Evolutionary conservation across 2,329 filamentous ascomycete species (phyloP), one percentile per base, ranked within the genome.

Genomic region (Calonectria henricotiae): DNA sequence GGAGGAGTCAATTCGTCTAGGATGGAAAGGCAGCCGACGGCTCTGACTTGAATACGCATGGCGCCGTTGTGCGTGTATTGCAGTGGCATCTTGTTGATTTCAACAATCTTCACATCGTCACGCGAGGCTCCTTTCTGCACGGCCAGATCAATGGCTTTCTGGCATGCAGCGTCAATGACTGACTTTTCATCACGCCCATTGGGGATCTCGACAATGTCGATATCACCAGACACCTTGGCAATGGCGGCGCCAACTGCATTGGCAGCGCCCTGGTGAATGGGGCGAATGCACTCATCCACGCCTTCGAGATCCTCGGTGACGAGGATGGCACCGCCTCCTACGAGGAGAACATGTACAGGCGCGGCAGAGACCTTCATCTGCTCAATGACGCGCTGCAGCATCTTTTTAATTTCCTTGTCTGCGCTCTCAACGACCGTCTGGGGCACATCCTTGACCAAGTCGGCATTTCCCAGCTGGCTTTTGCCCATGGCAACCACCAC

Each of bases 161-260:
- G 76, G 23, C 82, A 80, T 0, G 83, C 84, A 5, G 81, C 82
- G 25, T 82, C 80, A 3, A 86, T 79, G 0, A 85, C 79, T 0
- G 78, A 77, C 65, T 82, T 80, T 35, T 83, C 80, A 3, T 81
- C 75, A 2, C 80, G 80, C 4, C 80, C 82, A 25, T 84, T 82
- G 17, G 84, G 74, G 11, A 86, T 84, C 70, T 87, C 83, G n/a
- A 89, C 85, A 1, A 85, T 79, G 66, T 90, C 88, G 2, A 89
- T 80, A 11, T 85, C 84, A 0, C 87, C 88, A 3, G 85, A 85
- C 0, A 89, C 85, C 64, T 87, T 87, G 3, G 87, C 87, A 37
- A 89, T 89, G 0, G 89, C 89, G 0, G 89, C 89, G 6, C 89
- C 89, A 2, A 91, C 86, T 0, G 89, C 89, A 76, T 91, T 91